Evolutionary conservation across 805 yeast genomes (phyloP), one percentile per base, ranked within the genome.

Genomic region (Brettanomyces custersianus): DNA sequence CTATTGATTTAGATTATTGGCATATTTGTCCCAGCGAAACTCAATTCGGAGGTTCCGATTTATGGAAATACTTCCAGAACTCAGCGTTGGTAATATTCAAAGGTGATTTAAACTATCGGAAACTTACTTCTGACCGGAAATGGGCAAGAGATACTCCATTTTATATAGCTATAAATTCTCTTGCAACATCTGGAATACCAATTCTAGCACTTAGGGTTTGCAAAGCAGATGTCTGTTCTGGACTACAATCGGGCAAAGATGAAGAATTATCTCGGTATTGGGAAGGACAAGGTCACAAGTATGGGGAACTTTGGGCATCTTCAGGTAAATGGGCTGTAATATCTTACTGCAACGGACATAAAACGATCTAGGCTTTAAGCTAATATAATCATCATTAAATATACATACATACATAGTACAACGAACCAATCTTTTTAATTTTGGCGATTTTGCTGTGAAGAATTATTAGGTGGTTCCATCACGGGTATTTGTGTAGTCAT

Each of bases 71-170:
- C 37, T 65, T 92, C 43, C 55, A 62, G 40, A 62, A 77, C 12
- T 80, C 94, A 10, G 66, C 77, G 36, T 68, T 90, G 41, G 72
- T 84, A 15, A 75, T 92, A 42, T 80, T 90, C 59, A 92, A 92
- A 62, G 99, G 99, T 39, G 99, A 92, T 52, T 70, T 92, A 60
- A 92, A 92, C 63, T 90, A 94, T 62, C 76, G 99, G 60, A 92
- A 92, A 59, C 63, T 94, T 40, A 82, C 95, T 2, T 95, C 86
- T 34, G 99, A 92, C 52, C 72, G 88, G 58, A 68, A 68, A 48
- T 92, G 99, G 99, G 76, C 76, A 15, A 70, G 80, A 39, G 74
- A 86, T 3, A 84, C 95, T 0, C 70, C 87, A 2, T 94, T 90
- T 63, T 47, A 42, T 4, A 56, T 60, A 0, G 90, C 95, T 4